Evolutionary conservation across 768 basidiomycete species (phyloP).

Genomic region (Macrolepiota dolichaula): DNA sequence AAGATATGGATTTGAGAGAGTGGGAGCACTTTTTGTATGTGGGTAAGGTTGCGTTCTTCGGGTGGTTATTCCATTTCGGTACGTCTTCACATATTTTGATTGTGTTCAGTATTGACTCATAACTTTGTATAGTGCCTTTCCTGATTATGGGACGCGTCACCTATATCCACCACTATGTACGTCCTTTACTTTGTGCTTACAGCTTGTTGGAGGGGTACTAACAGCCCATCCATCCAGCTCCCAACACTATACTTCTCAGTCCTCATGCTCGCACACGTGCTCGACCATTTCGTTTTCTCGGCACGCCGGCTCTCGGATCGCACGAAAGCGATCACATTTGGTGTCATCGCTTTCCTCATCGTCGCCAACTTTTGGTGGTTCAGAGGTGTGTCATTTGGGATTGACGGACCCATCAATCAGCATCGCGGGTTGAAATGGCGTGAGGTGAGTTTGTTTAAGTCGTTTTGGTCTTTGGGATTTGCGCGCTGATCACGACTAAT

Average conservation of each 20-base stretch:
- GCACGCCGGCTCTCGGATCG: constrained; percentile 56
- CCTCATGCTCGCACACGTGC: constrained; percentile 83
- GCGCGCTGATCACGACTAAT: not conserved
- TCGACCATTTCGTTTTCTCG: constrained; percentile 92
- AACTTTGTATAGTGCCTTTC: constrained; percentile 71
- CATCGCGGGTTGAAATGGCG: constrained; percentile 83
- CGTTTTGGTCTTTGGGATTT: not conserved
- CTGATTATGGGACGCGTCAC: constrained; percentile 97
- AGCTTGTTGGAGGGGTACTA: not conserved
- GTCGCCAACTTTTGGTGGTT: constrained; percentile 95
- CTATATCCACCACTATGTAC: constrained; percentile 93
- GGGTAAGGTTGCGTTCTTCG: constrained; percentile 84
- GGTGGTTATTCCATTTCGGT: constrained; percentile 93
- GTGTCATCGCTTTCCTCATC: constrained; percentile 52
- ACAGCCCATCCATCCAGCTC: constrained; percentile 44
- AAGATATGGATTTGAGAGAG: constrained; percentile 91
- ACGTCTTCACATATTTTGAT: constrained; percentile 23
- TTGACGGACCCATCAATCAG: constrained; percentile 82
- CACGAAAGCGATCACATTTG: constrained; percentile 75
- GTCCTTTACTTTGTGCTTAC: constrained; percentile 26
- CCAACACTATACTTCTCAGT: constrained; percentile 98
- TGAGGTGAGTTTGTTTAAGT: constrained; percentile 37
- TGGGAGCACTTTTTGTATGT: constrained; percentile 97
- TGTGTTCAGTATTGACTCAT: not conserved
- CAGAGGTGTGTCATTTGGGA: constrained; percentile 83